Evolutionary conservation across 139 green algal genomes (phyloP), one percentile per base, ranked within the genome.

Genomic region (Auxenochlorella pyrenoidosa): DNA sequence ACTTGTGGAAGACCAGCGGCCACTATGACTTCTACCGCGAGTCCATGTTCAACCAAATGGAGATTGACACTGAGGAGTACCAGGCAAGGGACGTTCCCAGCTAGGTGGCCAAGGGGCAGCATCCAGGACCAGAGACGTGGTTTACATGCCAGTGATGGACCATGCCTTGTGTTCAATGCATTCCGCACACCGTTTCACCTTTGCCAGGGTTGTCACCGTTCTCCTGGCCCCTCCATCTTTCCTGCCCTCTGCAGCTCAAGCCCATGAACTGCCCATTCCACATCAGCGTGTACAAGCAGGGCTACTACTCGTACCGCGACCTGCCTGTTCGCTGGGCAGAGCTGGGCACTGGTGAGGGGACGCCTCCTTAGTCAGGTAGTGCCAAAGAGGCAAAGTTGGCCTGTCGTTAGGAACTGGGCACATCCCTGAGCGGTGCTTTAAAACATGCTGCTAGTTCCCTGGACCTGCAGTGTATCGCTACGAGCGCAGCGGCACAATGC

Each of bases 201-300:
- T 8, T n/a, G n/a, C n/a, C 54, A 63, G 54, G 54, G 47, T 10
- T 6, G 6, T 54, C 47, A 6, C 10, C 47, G 10, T 6, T 54
- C n/a, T 54, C 47, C 47, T 54, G 47, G 10, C 10, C 10, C 10
- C 10, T 54, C 22, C 63, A 15, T 30, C 6, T 26, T 63, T n/a
- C 43, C 21, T 73, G 79, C 40, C 60, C n/a, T 8, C 12, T 85
- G 59, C 80, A 85, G 85, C 92, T 99, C 26, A 94, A 94, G 75
- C 97, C 97, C 66, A 99, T 99, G 97, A 99, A 99, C 94, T 99
- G 97, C 93, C 97, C 97, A 65, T 99, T 98, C 92, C 97, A 99
- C 92, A 94, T 99, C 71, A 86, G 91, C 26, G 89, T 99, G 51
- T 99, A 98, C 94, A 98, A 99, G 73, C 51, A 94, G 68, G 81